Conservation (phyloP, 768 basidiomycete genomes). For the Mycena filopes region DNA sequence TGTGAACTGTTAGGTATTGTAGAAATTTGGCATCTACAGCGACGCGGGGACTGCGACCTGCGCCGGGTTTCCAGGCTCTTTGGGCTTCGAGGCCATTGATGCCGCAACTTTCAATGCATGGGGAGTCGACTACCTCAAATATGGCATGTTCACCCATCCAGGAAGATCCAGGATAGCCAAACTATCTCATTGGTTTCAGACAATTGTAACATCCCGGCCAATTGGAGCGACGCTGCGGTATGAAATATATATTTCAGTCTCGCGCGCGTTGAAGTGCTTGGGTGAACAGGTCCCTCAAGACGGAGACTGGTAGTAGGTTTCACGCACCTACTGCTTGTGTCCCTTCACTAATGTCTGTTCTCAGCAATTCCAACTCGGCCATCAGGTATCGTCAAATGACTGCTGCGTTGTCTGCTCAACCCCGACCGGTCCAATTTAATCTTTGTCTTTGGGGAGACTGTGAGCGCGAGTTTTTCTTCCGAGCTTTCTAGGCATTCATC, state of each 20-base stretch:
- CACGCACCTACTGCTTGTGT: neutral
- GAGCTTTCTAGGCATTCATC: neutral
- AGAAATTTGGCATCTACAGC: constrained; percentile 39
- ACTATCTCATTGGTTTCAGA: constrained; percentile 42
- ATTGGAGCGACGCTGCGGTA: constrained; percentile 55
- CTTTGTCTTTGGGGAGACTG: constrained; percentile 65
- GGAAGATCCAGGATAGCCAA: too few species aligned
- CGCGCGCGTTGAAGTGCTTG: neutral
- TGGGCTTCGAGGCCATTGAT: constrained; percentile 60
- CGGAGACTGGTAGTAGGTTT: constrained; percentile 62
- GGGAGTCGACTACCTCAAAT: constrained; percentile 70
- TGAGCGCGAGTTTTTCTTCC: neutral
- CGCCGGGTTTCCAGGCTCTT: constrained; percentile 65
- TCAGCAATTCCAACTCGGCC: constrained; percentile 66
- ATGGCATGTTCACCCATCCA: constrained; percentile 47
- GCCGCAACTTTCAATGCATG: constrained; percentile 63
- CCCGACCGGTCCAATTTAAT: constrained; percentile 58
- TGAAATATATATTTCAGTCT: constrained; percentile 12
- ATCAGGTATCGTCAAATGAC: constrained; percentile 67
- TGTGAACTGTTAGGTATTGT: neutral
- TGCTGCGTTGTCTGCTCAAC: constrained; percentile 57
- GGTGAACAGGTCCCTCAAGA: constrained; percentile 44
- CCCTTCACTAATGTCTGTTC: neutral
- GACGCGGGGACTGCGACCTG: constrained; percentile 66
- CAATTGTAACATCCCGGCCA: constrained; percentile 63